A percentile compares a stretch with the other conserved stretches of the same genome.
phyloP scores from a whole-genome alignment of 208 protist species.

The Leishmania aethiopica region DNA sequence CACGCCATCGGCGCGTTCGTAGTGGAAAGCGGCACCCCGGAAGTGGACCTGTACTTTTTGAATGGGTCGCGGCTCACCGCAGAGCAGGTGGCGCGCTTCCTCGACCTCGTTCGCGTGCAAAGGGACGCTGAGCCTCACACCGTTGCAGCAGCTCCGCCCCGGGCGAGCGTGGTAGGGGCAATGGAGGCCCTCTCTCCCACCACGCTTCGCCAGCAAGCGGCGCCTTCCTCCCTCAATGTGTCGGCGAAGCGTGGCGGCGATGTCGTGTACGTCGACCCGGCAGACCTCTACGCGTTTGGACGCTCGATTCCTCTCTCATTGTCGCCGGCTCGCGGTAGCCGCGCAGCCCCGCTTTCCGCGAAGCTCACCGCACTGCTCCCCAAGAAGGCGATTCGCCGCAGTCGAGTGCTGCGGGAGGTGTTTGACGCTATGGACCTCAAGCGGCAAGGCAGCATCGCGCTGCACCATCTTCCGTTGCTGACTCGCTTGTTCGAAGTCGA shows the following conservation, averaged over 20 bases:
- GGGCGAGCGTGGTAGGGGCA: neutral
- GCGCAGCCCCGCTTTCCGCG: slow-evolving; percentile 12
- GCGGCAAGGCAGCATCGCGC: slow-evolving; percentile 34
- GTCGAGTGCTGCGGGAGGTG: slow-evolving; percentile 52
- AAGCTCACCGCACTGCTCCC: slow-evolving; percentile 22
- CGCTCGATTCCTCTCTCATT: neutral
- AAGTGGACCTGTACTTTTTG: slow-evolving; percentile 51
- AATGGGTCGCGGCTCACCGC: slow-evolving; percentile 60
- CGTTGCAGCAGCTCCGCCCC: neutral
- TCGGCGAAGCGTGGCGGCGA: neutral
- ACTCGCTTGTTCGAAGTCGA: slow-evolving; percentile 58
- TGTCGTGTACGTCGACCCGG: neutral
- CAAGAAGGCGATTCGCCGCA: slow-evolving; percentile 37
- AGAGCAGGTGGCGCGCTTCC: slow-evolving; percentile 50
- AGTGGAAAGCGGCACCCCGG: too few species aligned
- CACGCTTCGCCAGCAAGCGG: neutral
- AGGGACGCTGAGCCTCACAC: slow-evolving; percentile 5
- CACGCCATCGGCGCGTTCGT: neutral
- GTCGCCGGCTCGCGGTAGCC: neutral
- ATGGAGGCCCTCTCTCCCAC: neutral
- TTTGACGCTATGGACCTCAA: slow-evolving; percentile 72
- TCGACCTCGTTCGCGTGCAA: slow-evolving; percentile 53
- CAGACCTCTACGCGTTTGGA: neutral
- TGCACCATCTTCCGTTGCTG: slow-evolving; percentile 40
- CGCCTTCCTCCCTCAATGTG: neutral